phyloP scores from a whole-genome alignment of 768 basidiomycete genomes.

The Suillus weaverae region DNA sequence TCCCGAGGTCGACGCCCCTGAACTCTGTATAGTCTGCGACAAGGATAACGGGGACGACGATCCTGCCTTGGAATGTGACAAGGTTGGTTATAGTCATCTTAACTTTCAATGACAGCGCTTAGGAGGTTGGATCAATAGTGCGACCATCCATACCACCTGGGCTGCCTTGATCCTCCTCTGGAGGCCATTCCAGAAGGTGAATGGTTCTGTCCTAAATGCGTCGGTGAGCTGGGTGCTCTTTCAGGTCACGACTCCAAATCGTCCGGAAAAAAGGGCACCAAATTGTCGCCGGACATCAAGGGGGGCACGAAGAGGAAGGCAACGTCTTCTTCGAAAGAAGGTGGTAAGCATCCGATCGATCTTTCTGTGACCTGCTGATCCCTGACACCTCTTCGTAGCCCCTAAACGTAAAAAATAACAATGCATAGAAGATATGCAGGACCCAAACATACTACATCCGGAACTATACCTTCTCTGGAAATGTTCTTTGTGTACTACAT shows the following conservation, averaged over 20 bases:
- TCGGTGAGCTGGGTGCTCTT: slow-evolving; percentile 53
- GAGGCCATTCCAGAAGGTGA: slow-evolving; percentile 79
- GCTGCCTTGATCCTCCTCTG: slow-evolving; percentile 80
- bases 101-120: not conserved
- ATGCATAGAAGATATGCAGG: not conserved
- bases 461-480: slow-evolving; percentile 4
- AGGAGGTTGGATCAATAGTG: slow-evolving; percentile 50
- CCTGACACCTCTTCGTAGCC: not conserved
- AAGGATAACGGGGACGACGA: slow-evolving; percentile 73
- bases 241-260: slow-evolving; percentile 16
- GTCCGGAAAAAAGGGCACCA: slow-evolving; percentile 19
- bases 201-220: slow-evolving; percentile 88
- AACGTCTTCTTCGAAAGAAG: slow-evolving; percentile 32
- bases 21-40: slow-evolving; percentile 69
- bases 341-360: slow-evolving; percentile 32
- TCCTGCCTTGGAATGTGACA: slow-evolving; percentile 85
- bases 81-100: slow-evolving; percentile 46
- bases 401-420: slow-evolving; percentile 5
- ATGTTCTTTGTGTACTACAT: not conserved
- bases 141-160: slow-evolving; percentile 83
- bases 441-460: not conserved
- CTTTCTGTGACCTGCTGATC: slow-evolving; percentile 27
- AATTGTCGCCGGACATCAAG: slow-evolving; percentile 22
- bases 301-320: slow-evolving; percentile 49
- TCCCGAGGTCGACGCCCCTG: slow-evolving; percentile 72